phyloP scores from a whole-genome alignment of 345 rosid species.

The Lepidium africanum region DNA sequence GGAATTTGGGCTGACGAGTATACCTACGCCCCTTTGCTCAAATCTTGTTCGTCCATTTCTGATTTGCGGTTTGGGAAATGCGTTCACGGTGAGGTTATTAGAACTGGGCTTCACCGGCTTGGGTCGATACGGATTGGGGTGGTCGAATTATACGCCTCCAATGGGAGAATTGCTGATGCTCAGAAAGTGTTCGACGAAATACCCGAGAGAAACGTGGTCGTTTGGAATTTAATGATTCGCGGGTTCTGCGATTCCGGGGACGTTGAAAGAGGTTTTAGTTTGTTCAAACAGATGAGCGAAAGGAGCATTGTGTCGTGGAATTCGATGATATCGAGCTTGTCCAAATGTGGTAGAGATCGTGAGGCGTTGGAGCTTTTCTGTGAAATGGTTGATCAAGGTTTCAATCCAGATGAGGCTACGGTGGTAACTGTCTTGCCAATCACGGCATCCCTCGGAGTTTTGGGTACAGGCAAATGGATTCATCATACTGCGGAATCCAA shows the following conservation, averaged over 20 bases:
- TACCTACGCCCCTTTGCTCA: conserved; percentile 63
- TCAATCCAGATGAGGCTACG: conserved; percentile 58
- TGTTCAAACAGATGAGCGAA: conserved; percentile 47
- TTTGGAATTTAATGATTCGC: conserved; percentile 62
- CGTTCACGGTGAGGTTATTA: conserved; percentile 48
- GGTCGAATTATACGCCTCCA: conserved; percentile 40
- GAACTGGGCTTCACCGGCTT: conserved; percentile 40
- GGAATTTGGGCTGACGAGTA: conserved; percentile 65
- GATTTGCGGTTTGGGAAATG: conserved; percentile 36
- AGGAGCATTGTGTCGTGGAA: conserved; percentile 65
- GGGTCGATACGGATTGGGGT: conserved; percentile 48
- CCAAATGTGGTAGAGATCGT: conserved; percentile 41
- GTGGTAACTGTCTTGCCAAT: conserved; percentile 54
- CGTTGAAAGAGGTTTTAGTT: conserved; percentile 37
- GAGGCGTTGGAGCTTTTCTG: conserved; percentile 56
- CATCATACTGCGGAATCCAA: conserved; percentile 45
- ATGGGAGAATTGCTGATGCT: conserved; percentile 51
- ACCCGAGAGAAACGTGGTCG: conserved; percentile 37
- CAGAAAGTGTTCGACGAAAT: conserved; percentile 57
- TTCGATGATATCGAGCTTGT: conserved; percentile 52
- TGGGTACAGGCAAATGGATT: conserved; percentile 45
- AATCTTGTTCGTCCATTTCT: conserved; percentile 41
- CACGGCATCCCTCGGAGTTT: conserved; percentile 51
- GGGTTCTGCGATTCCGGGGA: conserved; percentile 56
- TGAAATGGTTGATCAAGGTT: conserved; percentile 51